Base-by-base conservation (phyloP, 2,329 filamentous ascomycete genomes). In the Nannizzia gypsea region DNA sequence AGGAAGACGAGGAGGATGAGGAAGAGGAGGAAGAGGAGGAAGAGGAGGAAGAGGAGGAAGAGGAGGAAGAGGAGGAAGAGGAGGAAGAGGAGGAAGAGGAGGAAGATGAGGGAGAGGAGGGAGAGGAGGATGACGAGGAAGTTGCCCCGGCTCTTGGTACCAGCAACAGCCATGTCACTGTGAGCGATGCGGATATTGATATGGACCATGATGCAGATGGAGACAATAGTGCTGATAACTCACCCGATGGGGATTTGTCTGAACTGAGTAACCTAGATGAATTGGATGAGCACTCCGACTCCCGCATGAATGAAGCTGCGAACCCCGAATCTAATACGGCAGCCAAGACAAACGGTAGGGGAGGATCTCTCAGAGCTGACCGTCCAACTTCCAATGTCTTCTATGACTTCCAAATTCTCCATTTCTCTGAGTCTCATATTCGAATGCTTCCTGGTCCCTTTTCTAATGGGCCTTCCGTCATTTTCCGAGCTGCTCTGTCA, bases 351-450 rank as follows among this genome's bases (percentile, higher is more conserved):
- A 24, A 54, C 31, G 50, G 31, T 31, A 34, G 2, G 6, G 50
- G 15, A 31, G 15, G 28, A 6, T 9, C 8, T 13, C 26, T 54
- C n/a, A 34, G 24, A n/a, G 50, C 31, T 6, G 26, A 54, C 15
- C 50, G n/a, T 26, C 50, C 24, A 17, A 28, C 28, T 24, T n/a
- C n/a, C 13, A 13, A n/a, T 6, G n/a, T 48, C 3, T 36, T 58
- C 28, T 3, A 8, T 13, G 66, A 70, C 24, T 76, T 74, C 56
- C 73, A 74, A 15, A 70, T 77, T 50, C 66, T 77, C 5, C 74
- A 76, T 57, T 76, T 76, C 60, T 74, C 73, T 2, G 69, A 73
- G 60, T 68, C 63, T 40, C 68, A 74, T 46, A 73, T 77, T 60
- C 71, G 68, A 31, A 64, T 77, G 17, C 64, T 74, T 13, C 66